Evolutionary conservation across 2,329 filamentous ascomycete species (phyloP).

Genomic region (Lasiodiplodia theobromae): DNA sequence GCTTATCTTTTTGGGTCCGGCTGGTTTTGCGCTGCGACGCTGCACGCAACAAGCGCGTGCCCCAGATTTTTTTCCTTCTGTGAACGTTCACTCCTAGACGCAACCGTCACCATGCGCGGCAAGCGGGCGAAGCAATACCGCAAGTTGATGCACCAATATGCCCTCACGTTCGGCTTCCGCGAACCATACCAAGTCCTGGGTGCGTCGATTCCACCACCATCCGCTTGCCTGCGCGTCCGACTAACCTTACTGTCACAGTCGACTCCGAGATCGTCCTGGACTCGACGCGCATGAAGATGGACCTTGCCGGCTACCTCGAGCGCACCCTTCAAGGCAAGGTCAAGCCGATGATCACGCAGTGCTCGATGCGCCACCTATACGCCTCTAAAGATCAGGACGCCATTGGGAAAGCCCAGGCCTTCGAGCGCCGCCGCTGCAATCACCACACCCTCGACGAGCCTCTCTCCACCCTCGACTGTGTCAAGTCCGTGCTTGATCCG

Average conservation of each 20-base stretch:
- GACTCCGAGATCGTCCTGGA: conserved; percentile 87
- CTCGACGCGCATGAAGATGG: conserved; percentile 86
- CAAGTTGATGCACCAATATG: conserved; percentile 94
- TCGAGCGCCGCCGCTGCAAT: conserved; percentile 78
- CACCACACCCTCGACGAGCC: conserved; percentile 79
- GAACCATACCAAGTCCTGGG: conserved; percentile 88
- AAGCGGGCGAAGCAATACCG: conserved; percentile 77
- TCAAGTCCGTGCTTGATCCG: conserved; percentile 78
- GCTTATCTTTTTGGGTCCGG: conserved; percentile 23
- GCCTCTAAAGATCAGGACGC: conserved; percentile 63
- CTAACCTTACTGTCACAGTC: conserved; percentile 55
- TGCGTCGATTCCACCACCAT: conserved; percentile 24
- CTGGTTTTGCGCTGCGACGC: conserved; percentile 23
- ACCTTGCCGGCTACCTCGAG: conserved; percentile 77
- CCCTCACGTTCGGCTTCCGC: conserved; percentile 85
- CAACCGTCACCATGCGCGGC: conserved; percentile 65
- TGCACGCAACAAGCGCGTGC: conserved; percentile 22
- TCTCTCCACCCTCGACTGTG: conserved; percentile 72
- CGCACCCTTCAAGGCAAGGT: conserved; percentile 86
- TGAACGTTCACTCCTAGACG: background rate
- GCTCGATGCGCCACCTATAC: conserved; percentile 81
- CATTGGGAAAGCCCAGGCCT: conserved; percentile 76
- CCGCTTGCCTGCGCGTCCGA: background rate
- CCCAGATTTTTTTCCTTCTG: conserved; percentile 4
- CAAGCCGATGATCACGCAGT: conserved; percentile 86